These are phyloP conservation scores for Ophiocytium majus DNA, from an alignment of 352 stramenopile genomes.

Conservation along the genomic window DNA sequence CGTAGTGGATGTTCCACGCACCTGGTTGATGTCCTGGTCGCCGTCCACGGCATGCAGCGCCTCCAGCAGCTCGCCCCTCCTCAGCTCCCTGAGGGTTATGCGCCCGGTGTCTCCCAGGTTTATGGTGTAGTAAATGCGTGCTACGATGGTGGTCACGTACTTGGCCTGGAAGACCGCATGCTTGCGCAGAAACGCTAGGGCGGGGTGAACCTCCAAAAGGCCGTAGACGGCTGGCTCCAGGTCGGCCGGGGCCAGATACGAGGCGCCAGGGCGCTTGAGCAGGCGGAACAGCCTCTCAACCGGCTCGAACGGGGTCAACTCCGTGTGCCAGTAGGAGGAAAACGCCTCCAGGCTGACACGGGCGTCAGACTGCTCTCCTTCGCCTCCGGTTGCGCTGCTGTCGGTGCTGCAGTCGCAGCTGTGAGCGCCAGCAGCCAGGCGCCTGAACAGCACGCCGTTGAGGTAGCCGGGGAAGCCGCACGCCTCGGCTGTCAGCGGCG, in stretches of 20 bases:
- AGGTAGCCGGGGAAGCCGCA: constrained; percentile 97
- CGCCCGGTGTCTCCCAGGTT: constrained; percentile 84
- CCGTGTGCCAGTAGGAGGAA: constrained; percentile 84
- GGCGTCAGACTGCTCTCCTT: no score
- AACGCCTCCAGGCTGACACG: constrained; percentile 75
- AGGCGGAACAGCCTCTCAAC: constrained; percentile 95
- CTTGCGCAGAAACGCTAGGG: constrained; percentile 90
- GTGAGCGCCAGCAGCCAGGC: constrained; percentile 68
- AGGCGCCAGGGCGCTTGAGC: constrained; percentile 82
- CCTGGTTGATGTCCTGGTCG: constrained; percentile 99
- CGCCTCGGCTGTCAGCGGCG: constrained; percentile 92
- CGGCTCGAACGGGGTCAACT: constrained; percentile 89
- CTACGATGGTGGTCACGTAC: constrained; percentile 94
- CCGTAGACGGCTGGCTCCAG: constrained; percentile 94
- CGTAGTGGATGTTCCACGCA: no score
- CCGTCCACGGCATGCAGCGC: constrained; percentile 93
- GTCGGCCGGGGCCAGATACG: constrained; percentile 84
- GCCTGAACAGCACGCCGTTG: constrained; percentile 88
- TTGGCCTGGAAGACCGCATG: constrained; percentile 98
- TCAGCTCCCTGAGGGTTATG: constrained; percentile 88
- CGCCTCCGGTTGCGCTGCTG: no score
- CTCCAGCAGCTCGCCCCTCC: constrained; percentile 85
- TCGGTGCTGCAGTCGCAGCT: no score
- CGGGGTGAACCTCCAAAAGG: constrained; percentile 73
- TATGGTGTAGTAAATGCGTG: constrained; percentile 86